Percentiles rank a stretch among this genome's conserved stretches.
These are phyloP conservation scores for Aspergillus niger DNA, from an alignment of 2,329 filamentous ascomycete genomes.

Conservation along the genomic window DNA sequence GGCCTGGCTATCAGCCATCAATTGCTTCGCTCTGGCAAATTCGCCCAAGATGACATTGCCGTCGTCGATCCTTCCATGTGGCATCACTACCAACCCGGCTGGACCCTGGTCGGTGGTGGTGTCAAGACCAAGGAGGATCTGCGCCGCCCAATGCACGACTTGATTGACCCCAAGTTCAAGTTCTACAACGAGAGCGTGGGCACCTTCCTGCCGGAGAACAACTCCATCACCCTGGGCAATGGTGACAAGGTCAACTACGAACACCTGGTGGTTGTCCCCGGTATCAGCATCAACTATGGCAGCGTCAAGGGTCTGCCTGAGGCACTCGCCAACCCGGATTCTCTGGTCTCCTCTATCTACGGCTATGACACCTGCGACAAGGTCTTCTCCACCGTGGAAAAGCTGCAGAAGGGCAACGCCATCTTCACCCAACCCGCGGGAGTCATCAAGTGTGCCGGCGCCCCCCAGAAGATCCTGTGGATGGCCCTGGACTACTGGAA, in stretches of 20 bases:
- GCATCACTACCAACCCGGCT: constrained; percentile 71
- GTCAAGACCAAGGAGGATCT: constrained; percentile 65
- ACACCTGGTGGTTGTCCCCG: constrained; percentile 65
- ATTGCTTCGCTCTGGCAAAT: constrained; percentile 61
- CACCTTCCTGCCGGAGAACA: constrained; percentile 58
- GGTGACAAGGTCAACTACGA: constrained; percentile 63
- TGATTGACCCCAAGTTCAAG: constrained; percentile 63
- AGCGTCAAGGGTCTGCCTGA: constrained; percentile 60
- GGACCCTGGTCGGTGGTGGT: constrained; percentile 68
- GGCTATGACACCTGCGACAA: constrained; percentile 59
- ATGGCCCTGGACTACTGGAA: constrained; percentile 63
- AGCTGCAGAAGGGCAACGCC: constrained; percentile 53
- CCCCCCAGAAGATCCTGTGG: constrained; percentile 65
- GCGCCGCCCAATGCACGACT: constrained; percentile 50
- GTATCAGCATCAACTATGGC: constrained; percentile 55
- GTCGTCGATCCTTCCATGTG: constrained; percentile 63
- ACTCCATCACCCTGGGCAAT: constrained; percentile 56
- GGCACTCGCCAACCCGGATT: constrained; percentile 52
- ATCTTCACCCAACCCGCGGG: constrained; percentile 64
- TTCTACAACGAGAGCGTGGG: constrained; percentile 59
- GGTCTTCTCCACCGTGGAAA: constrained; percentile 53
- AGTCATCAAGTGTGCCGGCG: constrained; percentile 62
- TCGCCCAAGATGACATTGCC: constrained; percentile 62
- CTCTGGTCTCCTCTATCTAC: constrained; percentile 60
- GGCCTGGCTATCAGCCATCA: constrained; percentile 69